These are phyloP conservation scores for Hericium coralloides DNA, from an alignment of 768 basidiomycete genomes.

Conservation along the genomic window DNA sequence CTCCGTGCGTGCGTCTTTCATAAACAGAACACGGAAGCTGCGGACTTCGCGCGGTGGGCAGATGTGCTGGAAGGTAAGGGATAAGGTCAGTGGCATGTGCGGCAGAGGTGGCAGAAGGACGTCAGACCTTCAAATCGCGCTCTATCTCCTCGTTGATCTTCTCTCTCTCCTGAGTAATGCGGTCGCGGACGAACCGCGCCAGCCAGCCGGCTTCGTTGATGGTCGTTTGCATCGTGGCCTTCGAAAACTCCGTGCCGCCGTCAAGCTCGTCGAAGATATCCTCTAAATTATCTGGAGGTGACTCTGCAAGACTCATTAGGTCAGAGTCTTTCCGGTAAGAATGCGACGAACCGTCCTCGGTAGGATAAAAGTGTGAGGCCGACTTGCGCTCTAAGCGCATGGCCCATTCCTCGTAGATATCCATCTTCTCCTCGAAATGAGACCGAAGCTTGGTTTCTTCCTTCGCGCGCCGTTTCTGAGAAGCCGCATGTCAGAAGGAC, in stretches of 20 bases:
- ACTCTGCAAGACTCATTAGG: slow-evolving; percentile 10
- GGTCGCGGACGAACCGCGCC: slow-evolving; percentile 40
- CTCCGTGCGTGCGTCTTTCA: slow-evolving; percentile 6
- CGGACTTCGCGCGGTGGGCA: slow-evolving; percentile 15
- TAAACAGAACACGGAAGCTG: slow-evolving; percentile 8
- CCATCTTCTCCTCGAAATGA: slow-evolving; percentile 47
- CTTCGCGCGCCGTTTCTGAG: slow-evolving; percentile 47
- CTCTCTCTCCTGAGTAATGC: slow-evolving; percentile 40
- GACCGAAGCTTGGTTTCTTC: slow-evolving; percentile 50
- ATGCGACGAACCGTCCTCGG: slow-evolving; percentile 12
- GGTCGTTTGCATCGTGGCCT: slow-evolving; percentile 32
- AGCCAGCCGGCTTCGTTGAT: slow-evolving; percentile 54
- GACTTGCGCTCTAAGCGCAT: slow-evolving; percentile 57
- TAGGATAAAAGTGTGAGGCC: slow-evolving; percentile 24
- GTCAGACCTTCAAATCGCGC: slow-evolving; percentile 59
- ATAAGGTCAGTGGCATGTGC: background rate
- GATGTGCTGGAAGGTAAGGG: background rate
- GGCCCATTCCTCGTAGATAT: slow-evolving; percentile 46
- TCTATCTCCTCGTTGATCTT: slow-evolving; percentile 53
- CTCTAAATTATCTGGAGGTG: slow-evolving; percentile 27
- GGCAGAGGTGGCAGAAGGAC: background rate
- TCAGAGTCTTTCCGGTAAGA: background rate
- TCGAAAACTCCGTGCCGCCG: slow-evolving; percentile 37
- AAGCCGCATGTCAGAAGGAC: background rate
- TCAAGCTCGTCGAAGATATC: slow-evolving; percentile 58